phyloP scores from a whole-genome alignment of 208 protist species.

The Leishmania guyanensis region DNA sequence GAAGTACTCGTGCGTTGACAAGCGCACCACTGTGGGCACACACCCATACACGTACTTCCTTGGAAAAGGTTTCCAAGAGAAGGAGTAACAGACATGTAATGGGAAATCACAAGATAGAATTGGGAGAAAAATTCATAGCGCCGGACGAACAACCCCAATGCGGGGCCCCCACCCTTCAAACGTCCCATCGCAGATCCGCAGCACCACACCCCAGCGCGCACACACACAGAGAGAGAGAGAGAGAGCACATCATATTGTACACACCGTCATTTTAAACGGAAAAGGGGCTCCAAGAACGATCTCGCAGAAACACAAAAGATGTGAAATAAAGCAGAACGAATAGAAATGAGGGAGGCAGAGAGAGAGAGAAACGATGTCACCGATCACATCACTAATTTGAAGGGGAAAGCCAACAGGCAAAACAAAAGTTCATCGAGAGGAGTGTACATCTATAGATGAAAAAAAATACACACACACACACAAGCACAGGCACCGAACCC shows the following conservation, averaged over 20 bases:
- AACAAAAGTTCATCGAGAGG: neutral
- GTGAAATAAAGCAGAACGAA: conserved; percentile 21
- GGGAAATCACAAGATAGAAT: no score
- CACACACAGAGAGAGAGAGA: neutral
- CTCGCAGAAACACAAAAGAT: conserved; percentile 1
- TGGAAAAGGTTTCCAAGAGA: no score
- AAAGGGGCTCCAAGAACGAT: no score
- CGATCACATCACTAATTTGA: neutral
- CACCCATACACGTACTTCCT: no score
- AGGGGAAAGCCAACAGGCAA: neutral
- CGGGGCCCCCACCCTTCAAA: no score
- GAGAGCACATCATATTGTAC: neutral
- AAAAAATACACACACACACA: no score
- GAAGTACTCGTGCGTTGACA: neutral
- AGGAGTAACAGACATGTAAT: no score
- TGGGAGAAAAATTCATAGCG: no score
- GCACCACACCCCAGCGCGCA: neutral
- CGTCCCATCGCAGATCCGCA: no score
- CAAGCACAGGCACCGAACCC: neutral
- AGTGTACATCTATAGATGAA: neutral
- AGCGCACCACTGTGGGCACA: neutral
- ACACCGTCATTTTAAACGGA: no score
- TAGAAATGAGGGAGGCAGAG: conserved; percentile 6
- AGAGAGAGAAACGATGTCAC: neutral
- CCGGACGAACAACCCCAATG: no score